Evolutionary conservation across 2,329 filamentous ascomycete genomes (phyloP).

Genomic region (Pseudopithomyces maydicus): DNA sequence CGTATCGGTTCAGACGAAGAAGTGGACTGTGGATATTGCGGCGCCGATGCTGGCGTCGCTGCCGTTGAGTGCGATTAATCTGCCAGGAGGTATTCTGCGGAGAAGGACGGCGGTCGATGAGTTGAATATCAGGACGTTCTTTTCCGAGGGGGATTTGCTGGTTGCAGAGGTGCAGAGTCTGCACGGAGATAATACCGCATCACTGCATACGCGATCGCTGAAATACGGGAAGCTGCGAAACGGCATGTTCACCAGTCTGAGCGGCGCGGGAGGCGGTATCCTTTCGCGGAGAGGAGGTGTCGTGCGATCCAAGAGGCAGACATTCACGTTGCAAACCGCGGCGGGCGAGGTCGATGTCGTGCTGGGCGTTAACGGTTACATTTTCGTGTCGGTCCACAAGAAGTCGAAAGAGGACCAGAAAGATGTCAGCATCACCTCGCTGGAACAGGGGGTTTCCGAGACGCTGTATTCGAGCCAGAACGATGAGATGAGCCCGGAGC

Average conservation of each 20-base stretch:
- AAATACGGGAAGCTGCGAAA: conserved; percentile 97
- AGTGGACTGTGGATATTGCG: conserved; percentile 95
- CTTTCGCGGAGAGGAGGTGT: conserved; percentile 67
- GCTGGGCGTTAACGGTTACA: conserved; percentile 93
- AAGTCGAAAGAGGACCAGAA: conserved; percentile 61
- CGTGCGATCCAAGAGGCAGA: conserved; percentile 80
- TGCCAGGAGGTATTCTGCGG: conserved; percentile 89
- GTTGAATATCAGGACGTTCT: conserved; percentile 96
- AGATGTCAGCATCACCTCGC: conserved; percentile 72
- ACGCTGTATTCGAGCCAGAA: conserved; percentile 96
- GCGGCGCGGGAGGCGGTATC: conserved; percentile 73
- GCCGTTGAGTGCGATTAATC: conserved; percentile 87
- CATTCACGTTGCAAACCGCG: conserved; percentile 72
- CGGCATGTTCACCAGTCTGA: conserved; percentile 83
- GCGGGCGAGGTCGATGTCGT: conserved; percentile 79
- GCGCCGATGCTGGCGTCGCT: conserved; percentile 84
- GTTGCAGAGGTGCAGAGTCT: conserved; percentile 94
- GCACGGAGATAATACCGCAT: conserved; percentile 82
- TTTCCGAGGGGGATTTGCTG: conserved; percentile 90
- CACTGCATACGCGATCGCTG: conserved; percentile 85
- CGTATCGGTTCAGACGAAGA: conserved; percentile 87
- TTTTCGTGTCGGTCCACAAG: conserved; percentile 89
- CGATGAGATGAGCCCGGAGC: conserved; percentile 76
- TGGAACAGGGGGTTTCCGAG: conserved; percentile 85
- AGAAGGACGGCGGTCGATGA: conserved; percentile 95